Base-by-base conservation (phyloP, 768 basidiomycete genomes). In the Agrocybe pediades region DNA sequence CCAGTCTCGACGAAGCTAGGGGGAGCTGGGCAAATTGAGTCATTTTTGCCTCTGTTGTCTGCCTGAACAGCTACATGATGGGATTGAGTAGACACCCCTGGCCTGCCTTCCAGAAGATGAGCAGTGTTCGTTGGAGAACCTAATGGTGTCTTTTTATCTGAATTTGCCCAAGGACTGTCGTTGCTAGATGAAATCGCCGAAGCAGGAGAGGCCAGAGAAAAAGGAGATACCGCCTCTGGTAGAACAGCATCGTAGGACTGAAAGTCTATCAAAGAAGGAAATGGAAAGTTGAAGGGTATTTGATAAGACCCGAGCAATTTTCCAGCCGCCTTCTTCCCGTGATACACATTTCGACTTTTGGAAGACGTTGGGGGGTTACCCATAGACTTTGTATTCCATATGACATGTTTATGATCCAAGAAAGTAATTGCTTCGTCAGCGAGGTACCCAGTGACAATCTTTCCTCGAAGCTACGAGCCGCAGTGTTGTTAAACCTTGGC, bases 221-320 rank as follows among this genome's bases (percentile, higher is more conserved):
- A 47, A 5, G 36, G n/a, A 17, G 23, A 47, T 2, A 27, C 26
- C 13, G 21, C 40, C 16, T 43, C 21, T 13, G n/a, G 46, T 41
- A 55, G 13, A 33, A 25, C 24, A 16, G 49, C 25, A 17, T 44
- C 42, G 27, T 39, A 49, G 30, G 56, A 52, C 1, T 57, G 33
- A 44, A 62, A 49, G 9, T 61, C 55, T n/a, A 65, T 62, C 15
- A 60, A 56, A 16, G 54, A 57, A 3, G 73, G 72, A 46, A 71
- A 62, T 13, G 65, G 55, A 42, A 74, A 65, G 3, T 66, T 65
- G 49, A 74, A 72, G 17, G 68, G 63, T 62, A 69, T 71, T 3
- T 51, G 60, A 30, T 68, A 67, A 45, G 62, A 56, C 17, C 73
- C 71, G 1, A 46, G 26, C 6, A 66, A 30, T 53, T 62, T 67